A percentile compares a stretch with the other conserved stretches of the same genome.
phyloP scores from a whole-genome alignment of 78 protist genomes.

The slime mould (Dictyostelium discoideum) region DNA sequence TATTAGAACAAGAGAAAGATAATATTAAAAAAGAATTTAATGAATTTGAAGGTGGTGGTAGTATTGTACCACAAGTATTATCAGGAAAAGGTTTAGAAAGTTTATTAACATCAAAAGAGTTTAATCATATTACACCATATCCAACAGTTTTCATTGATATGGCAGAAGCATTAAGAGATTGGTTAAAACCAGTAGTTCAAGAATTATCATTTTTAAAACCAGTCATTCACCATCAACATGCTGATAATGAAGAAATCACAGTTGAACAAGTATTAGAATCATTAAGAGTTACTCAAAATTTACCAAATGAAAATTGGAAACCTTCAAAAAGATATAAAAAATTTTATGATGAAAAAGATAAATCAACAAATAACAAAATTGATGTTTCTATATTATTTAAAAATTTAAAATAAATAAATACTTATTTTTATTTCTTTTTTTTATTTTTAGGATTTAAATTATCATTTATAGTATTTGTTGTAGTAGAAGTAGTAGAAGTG shows the following conservation, averaged over 20 bases:
- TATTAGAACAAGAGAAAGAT: not conserved
- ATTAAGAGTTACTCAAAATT: not conserved
- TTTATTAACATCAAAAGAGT: not conserved
- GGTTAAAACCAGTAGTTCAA: conserved; percentile 22
- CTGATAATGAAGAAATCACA: not conserved
- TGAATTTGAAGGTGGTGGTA: not conserved
- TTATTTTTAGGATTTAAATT: not conserved
- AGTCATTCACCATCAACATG: not conserved
- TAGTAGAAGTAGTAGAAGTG: not conserved
- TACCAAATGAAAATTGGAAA: conserved; percentile 18
- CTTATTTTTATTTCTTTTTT: not conserved
- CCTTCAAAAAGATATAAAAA: conserved; percentile 8
- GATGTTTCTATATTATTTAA: not conserved
- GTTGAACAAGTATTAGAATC: not conserved
- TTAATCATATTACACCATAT: not conserved
- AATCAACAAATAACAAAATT: not conserved
- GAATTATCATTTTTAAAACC: not conserved
- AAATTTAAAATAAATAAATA: conserved; percentile 1
- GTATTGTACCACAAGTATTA: not conserved
- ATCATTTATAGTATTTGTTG: not conserved
- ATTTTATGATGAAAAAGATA: not conserved
- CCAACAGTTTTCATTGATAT: conserved; percentile 11
- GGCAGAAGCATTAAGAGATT: conserved; percentile 7
- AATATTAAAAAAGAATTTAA: not conserved
- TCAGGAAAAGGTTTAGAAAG: not conserved